A percentile compares a stretch with the other conserved stretches of the same genome.
Evolutionary conservation across 169 alveolate genomes (phyloP).

Genomic region (Miamiensis avidus): DNA sequence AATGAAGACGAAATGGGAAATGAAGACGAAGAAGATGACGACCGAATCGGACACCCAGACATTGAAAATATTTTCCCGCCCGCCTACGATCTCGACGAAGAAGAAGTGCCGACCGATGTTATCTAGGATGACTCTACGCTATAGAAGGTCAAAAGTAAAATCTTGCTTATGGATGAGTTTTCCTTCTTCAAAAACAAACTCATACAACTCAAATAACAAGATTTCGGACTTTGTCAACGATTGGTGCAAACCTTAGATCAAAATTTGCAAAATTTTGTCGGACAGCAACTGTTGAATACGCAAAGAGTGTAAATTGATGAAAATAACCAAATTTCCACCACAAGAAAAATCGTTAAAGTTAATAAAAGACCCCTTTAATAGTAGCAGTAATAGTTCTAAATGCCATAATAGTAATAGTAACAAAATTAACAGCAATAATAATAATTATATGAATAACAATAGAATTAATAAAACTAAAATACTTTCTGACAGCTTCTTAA

Average conservation of each 20-base stretch:
- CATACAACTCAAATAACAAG: too few species aligned
- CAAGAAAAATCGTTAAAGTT: neutral
- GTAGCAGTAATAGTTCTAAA: too few species aligned
- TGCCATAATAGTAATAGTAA: too few species aligned
- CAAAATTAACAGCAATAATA: too few species aligned
- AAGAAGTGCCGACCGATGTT: neutral
- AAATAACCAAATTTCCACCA: neutral
- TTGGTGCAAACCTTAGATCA: neutral
- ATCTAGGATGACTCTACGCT: neutral
- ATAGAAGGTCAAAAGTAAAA: neutral
- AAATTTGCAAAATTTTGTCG: neutral
- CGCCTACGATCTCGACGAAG: neutral
- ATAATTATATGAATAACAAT: too few species aligned
- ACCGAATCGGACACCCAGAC: neutral
- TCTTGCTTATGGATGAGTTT: neutral
- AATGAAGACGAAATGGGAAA: neutral
- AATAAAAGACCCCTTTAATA: too few species aligned
- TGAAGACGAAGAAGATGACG: neutral
- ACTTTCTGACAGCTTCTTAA: too few species aligned
- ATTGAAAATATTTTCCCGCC: neutral
- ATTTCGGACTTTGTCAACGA: neutral
- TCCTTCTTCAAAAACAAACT: neutral
- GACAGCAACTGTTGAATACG: neutral
- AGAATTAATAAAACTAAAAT: too few species aligned
- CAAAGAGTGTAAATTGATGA: neutral